Base-by-base conservation (phyloP, 2,329 filamentous ascomycete genomes). In the Verticillium alfalfae region DNA sequence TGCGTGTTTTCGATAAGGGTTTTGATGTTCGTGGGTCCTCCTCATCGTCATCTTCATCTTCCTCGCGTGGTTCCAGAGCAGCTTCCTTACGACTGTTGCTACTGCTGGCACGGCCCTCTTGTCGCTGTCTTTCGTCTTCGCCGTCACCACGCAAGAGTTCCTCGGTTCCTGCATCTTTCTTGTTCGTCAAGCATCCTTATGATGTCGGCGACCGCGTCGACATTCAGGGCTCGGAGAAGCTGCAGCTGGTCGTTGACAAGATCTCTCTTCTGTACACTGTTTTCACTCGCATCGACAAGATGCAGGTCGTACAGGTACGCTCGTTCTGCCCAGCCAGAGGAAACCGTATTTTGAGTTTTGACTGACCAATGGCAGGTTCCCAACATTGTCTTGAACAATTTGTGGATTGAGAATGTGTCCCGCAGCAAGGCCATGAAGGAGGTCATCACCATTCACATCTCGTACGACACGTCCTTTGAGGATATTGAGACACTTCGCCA, bases 131-230 rank as follows among this genome's bases (percentile, higher is more conserved):
- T 99, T 99, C 78, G 90, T 97, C 68, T 98, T 99, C 74, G 89
- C 93, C 31, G 89, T 90, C 61, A 97, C 93, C 1, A 89, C 90
- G 3, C 93, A 97, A 76, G 95, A 99, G 75, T 90, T 99, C 66
- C 85, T 99, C n/a, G 94, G 94, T 70, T 97, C 93, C 41, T 98
- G 94, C 79, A 97, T 99, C 70, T 99, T 99, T 99, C 80, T 80
- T 99, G 1, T 99, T 99, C 70, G 92, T 98, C 80, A 99, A 99
- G 81, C 95, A 99, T 73, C 94, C 95, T 0, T 98, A 91, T 73
- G 95, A 99, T 72, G 93, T 98, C 26, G 93, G 94, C 64, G 95
- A 99, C 73, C 89, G 95, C 34, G 91, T 98, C 54, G 93, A 97
- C 69, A 90, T 98, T 66, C 78, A 73, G 59, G 81, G 81, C 16